Base-by-base conservation (phyloP, 371 early-diverging fungal genomes). In the Actinomortierella wolfii region DNA sequence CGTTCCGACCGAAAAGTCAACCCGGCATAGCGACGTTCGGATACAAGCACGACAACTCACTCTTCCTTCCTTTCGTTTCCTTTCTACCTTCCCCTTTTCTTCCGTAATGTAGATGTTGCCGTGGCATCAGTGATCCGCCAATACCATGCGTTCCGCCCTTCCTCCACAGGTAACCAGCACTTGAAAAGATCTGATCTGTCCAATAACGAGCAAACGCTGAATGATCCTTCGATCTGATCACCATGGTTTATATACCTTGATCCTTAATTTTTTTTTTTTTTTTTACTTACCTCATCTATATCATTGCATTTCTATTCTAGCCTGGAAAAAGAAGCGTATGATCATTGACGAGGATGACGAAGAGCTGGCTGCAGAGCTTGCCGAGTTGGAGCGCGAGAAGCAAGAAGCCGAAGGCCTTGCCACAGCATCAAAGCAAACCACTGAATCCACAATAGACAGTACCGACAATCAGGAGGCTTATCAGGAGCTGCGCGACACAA, bases 321-420 rank as follows among this genome's bases (percentile, higher is more conserved):
- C 26, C 28, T 66, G 66, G 63, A 59, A 63, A 24, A 65, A 65
- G 56, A 73, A 66, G 57, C 66, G 65, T 23, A 66, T 66, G 1
- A n/a, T 66, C 42, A 3, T 61, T 53, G 73, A 73, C 15, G 73
- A 66, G 47, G 73, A 73, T 21, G 73, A 73, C 41, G 73, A 65
- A 42, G 73, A 73, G 25, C 62, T 73, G 25, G 73, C 65, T 45
- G 73, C 73, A 9, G 73, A 73, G 28, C 46, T 73, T 20, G 49
- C 13, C 49, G 73, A 61, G 48, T 42, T 73, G 67, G 73, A 73
- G 59, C 61, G 59, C 42, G 73, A 73, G 51, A 73, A 66, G 63
- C 73, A 66, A 20, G 73, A 66, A 34, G 56, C 40, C 49, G 67
- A 73, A 29, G 62, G 67, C 11, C 21, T 66, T 51, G 73, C 61